Percentiles rank a stretch among this genome's conserved stretches.
phyloP scores from a whole-genome alignment of 2,329 filamentous ascomycete genomes.

The Penicillium sp. region DNA sequence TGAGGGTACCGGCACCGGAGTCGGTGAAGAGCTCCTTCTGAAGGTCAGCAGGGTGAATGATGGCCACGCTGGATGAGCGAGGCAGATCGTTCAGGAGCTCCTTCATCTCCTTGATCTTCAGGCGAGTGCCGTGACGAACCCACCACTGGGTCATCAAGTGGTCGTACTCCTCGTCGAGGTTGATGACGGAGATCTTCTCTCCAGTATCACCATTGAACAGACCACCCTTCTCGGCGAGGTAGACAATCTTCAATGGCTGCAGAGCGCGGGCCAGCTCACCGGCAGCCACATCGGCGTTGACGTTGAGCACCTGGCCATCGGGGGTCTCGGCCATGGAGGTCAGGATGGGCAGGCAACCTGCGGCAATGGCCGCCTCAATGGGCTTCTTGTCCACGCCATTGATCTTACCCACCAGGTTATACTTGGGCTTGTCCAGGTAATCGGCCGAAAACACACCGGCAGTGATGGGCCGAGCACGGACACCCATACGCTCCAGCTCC shows the following conservation, averaged over 20 bases:
- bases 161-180: slow-evolving; percentile 94
- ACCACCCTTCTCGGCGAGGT: slow-evolving; percentile 96
- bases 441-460: slow-evolving; percentile 89
- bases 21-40: slow-evolving; percentile 98
- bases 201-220: slow-evolving; percentile 91
- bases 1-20: slow-evolving; percentile 89
- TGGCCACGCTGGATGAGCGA: slow-evolving; percentile 89
- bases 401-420: slow-evolving; percentile 93
- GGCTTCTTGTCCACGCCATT: slow-evolving; percentile 86
- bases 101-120: slow-evolving; percentile 98
- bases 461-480: slow-evolving; percentile 84
- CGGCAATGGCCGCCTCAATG: slow-evolving; percentile 87
- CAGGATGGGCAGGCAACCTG: slow-evolving; percentile 88
- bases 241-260: slow-evolving; percentile 95
- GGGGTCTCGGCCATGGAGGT: slow-evolving; percentile 95
- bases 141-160: slow-evolving; percentile 89
- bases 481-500: slow-evolving; percentile 84
- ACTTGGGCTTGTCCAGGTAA: slow-evolving; percentile 95
- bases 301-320: slow-evolving; percentile 91
- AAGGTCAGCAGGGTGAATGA: slow-evolving; percentile 93
- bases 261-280: slow-evolving; percentile 87
- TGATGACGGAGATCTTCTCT: slow-evolving; percentile 95
- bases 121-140: slow-evolving; percentile 90
- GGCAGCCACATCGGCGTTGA: slow-evolving; percentile 96
- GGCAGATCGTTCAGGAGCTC: slow-evolving; percentile 86